Conservation (phyloP, 352 stramenopile species). For the Pythium biforme region DNA sequence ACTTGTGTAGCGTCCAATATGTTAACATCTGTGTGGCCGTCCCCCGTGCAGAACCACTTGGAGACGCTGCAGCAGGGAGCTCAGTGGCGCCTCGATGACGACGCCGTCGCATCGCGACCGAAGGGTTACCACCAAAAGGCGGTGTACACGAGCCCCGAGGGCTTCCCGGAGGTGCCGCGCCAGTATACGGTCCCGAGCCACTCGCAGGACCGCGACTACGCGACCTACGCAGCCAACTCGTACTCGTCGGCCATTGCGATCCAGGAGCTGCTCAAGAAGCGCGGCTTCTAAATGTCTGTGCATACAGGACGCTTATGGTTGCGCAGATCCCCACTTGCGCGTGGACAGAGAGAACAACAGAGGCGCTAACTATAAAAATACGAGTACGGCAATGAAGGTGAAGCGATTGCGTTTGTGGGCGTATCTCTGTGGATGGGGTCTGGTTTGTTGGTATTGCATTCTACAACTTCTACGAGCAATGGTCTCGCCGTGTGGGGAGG, state of each 20-base stretch:
- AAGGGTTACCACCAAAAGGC: conserved; percentile 62
- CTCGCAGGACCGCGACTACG: conserved; percentile 64
- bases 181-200: conserved; percentile 75
- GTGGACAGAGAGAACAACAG: neutral
- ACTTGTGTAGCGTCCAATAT: neutral
- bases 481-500: too few species aligned
- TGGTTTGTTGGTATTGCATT: too few species aligned
- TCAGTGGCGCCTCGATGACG: conserved; percentile 69
- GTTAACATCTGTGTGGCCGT: neutral
- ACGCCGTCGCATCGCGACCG: conserved; percentile 46
- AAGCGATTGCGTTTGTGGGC: too few species aligned
- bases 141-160: conserved; percentile 61
- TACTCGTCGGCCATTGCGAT: conserved; percentile 84
- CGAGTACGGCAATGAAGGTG: too few species aligned
- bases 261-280: conserved; percentile 73
- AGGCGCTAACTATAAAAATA: too few species aligned
- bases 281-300: conserved; percentile 57
- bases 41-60: conserved; percentile 39
- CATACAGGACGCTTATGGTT: too few species aligned
- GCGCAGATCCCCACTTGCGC: too few species aligned
- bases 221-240: conserved; percentile 84
- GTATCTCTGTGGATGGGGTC: too few species aligned
- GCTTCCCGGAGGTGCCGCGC: conserved; percentile 71
- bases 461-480: too few species aligned
- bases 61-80: conserved; percentile 47